Evolutionary conservation across 2,329 filamentous ascomycete species (phyloP), one percentile per base, ranked within the genome.

Genomic region (Diaporthe sp.): DNA sequence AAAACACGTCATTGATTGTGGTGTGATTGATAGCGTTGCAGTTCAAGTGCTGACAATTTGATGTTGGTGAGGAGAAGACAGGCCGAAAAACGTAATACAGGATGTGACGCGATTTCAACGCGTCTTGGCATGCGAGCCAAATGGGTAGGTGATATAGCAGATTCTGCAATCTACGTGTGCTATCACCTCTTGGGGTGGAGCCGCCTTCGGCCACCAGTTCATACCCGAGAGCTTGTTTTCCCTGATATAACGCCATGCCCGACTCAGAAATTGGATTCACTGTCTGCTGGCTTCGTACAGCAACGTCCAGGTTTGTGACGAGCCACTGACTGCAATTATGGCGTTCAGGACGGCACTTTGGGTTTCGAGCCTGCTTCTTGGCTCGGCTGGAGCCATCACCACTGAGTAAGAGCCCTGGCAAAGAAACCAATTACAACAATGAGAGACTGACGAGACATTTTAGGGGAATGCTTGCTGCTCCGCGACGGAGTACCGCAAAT

Each of bases 21-120:
- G 47, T 68, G 47, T 68, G 47, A 68, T 54, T 68, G 64, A 68
- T 54, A 68, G 45, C 47, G 64, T 67, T 67, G 64, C 61, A 67
- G 45, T 67, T 52, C 45, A 52, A 45, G 45, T 67, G 64, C 64
- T 67, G 64, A 67, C 45, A 52, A 6, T 52, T 17, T 52, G 45
- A 45, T 67, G 64, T 67, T 52, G 45, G 45, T 67, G 64, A 67
- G 64, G 45, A 67, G 64, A 67, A 67, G 64, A 52, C 64, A 28
- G 28, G 13, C 30, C 30, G 33, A 67, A 67, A 67, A 67, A 67
- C 45, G 64, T 67, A 67, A 67, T 52, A 19, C 47, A 8, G 33
- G 5, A 45, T 38, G 45, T 67, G 64, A 67, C 64, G 64, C 64
- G 64, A 67, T 67, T 45, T 30, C 45, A 52, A 38, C 64, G 22